Evolutionary conservation across 1,284 basidiomycete genomes (phyloP).

Genomic region (Fomes fomentarius): DNA sequence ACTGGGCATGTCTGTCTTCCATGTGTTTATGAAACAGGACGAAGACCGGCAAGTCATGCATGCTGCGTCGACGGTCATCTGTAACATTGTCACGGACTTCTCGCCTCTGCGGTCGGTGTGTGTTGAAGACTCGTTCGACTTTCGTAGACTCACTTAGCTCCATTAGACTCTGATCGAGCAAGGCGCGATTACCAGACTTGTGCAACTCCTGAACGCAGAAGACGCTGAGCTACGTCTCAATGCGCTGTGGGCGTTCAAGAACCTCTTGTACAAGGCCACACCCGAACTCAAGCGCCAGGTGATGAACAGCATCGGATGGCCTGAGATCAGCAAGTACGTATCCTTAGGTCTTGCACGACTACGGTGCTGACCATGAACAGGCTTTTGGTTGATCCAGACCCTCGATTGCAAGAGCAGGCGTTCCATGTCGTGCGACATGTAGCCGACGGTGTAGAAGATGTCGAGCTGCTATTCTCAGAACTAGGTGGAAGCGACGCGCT

Average conservation of each 20-base stretch:
- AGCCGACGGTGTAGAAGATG: slow-evolving; percentile 60
- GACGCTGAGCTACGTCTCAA: slow-evolving; percentile 66
- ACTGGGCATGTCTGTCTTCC: slow-evolving; percentile 71
- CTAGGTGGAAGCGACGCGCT: slow-evolving; percentile 51
- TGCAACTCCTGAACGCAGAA: slow-evolving; percentile 53
- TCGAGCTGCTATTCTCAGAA: slow-evolving; percentile 59
- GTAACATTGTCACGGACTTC: slow-evolving; percentile 87
- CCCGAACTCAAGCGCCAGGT: slow-evolving; percentile 62
- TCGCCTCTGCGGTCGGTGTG: slow-evolving; percentile 77
- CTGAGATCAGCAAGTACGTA: slow-evolving; percentile 51
- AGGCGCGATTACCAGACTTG: slow-evolving; percentile 66
- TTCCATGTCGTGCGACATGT: slow-evolving; percentile 66
- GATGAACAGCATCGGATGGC: slow-evolving; percentile 70
- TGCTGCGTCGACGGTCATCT: slow-evolving; percentile 76
- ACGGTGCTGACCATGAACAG: slow-evolving; percentile 33
- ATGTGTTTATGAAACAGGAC: slow-evolving; percentile 53
- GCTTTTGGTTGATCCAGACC: slow-evolving; percentile 51
- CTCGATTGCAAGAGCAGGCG: slow-evolving; percentile 66
- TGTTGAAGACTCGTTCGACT: slow-evolving; percentile 14
- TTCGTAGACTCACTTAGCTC: slow-evolving; percentile 4
- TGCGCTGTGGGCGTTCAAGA: slow-evolving; percentile 83
- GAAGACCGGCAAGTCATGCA: slow-evolving; percentile 75
- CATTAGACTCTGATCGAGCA: slow-evolving; percentile 63
- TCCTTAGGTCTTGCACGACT: background rate
- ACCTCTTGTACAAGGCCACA: slow-evolving; percentile 66